Evolutionary conservation across 2,329 filamentous ascomycete species (phyloP).

Genomic region (Eutypa lata): DNA sequence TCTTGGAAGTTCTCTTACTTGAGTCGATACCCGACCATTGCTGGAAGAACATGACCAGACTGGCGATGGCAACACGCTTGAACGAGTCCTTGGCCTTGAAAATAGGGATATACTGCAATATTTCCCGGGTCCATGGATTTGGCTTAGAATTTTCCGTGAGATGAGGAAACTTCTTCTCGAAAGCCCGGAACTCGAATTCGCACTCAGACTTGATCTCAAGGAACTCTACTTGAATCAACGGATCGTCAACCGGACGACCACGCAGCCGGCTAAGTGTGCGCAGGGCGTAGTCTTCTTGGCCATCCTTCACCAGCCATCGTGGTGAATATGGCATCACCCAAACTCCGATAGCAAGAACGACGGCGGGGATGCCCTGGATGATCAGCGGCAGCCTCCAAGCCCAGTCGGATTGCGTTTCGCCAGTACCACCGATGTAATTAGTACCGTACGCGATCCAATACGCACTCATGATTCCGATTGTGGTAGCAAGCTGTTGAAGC

Average conservation of each 20-base stretch:
- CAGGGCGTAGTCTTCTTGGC: constrained; percentile 46
- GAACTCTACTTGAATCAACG: constrained; percentile 48
- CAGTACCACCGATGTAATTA: constrained; percentile 28
- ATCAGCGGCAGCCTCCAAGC: constrained; percentile 27
- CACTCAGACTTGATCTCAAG: constrained; percentile 51
- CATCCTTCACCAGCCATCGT: constrained; percentile 47
- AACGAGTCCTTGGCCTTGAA: constrained; percentile 44
- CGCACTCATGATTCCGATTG: constrained; percentile 24
- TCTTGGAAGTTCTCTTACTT: too few species aligned
- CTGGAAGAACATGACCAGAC: constrained; percentile 56
- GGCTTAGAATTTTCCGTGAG: constrained; percentile 6
- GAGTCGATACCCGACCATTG: constrained; percentile 30
- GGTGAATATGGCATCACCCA: constrained; percentile 51
- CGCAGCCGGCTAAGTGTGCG: constrained; percentile 46
- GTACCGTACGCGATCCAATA: constrained; percentile 27
- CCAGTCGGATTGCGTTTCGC: constrained; percentile 20
- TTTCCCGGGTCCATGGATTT: constrained; percentile 41
- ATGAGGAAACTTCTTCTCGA: constrained; percentile 23
- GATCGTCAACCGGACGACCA: constrained; percentile 43
- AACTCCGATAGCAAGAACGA: constrained; percentile 28
- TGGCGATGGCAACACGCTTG: constrained; percentile 42
- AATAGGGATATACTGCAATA: constrained; percentile 47
- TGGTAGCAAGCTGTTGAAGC: constrained; percentile 23
- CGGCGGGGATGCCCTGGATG: constrained; percentile 24
- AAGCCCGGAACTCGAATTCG: constrained; percentile 37